Conservation (phyloP, 116 monocot genomes). For the Iris pallida region DNA sequence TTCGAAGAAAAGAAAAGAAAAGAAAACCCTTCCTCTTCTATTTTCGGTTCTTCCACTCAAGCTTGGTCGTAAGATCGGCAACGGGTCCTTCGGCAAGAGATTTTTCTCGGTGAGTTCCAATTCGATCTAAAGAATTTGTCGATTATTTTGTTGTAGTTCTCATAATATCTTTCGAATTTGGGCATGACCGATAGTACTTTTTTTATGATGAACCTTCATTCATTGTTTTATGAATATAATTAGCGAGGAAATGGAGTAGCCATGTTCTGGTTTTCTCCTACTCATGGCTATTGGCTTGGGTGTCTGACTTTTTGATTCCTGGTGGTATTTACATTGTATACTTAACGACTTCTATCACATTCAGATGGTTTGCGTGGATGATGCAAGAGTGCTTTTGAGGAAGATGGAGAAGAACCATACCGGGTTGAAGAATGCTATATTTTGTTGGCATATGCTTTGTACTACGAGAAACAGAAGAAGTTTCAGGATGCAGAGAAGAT, state of each 20-base stretch:
- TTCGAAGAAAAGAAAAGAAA: too few relatives aligned
- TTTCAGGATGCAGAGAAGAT: conserved; percentile 75
- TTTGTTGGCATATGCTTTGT: conserved; percentile 76
- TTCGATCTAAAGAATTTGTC: too few relatives aligned
- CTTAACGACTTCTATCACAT: neutral
- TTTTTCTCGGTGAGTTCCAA: too few relatives aligned
- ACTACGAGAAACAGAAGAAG: conserved; percentile 78
- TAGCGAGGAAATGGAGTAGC: neutral
- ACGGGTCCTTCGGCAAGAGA: too few relatives aligned
- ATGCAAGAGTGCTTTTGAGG: conserved; percentile 61
- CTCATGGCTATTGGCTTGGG: neutral
- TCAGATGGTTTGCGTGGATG: conserved; percentile 93
- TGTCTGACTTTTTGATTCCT: neutral
- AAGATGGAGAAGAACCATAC: conserved; percentile 83
- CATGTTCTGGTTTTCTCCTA: neutral
- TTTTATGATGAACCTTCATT: neutral
- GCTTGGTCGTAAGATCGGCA: too few relatives aligned
- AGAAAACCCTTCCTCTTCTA: too few relatives aligned
- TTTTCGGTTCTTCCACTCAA: too few relatives aligned
- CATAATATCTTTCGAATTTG: too few relatives aligned
- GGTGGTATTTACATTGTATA: neutral
- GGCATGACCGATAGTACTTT: neutral
- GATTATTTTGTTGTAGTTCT: too few relatives aligned
- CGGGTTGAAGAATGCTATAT: conserved; percentile 61
- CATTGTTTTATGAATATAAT: neutral